Evolutionary conservation across 164 flowering plant species (phyloP), one percentile per base, ranked within the genome.

Genomic region (Tetrastigma voinierianum): DNA sequence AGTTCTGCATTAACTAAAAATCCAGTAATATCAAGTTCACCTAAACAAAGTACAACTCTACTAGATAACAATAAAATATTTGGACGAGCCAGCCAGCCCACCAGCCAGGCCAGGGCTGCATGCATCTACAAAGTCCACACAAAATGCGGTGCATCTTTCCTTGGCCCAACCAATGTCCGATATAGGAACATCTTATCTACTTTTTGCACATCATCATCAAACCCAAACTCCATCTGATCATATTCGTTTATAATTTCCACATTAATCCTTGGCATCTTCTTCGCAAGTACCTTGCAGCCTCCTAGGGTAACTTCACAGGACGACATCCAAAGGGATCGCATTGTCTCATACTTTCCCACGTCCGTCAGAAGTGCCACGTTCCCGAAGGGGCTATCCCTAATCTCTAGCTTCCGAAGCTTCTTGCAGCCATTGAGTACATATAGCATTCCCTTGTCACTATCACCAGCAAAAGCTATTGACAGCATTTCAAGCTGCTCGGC

Each of bases 241-340:
- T 60, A 70, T 16, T 90, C 95, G 19, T 82, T 83, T 49, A 90
- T 87, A 46, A 94, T 80, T 84, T 94, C 98, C 70, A 94, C 95
- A 67, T 94, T 94, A 25, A 94, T 78, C 70, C 73, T 80, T 0
- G 96, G 90, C 90, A 82, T 86, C 78, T 83, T 81, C 80, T 69
- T 58, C 0, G 96, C 96, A 46, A 94, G 84, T 2, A 72, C 32
- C 79, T 85, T 88, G 88, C 98, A 94, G 66, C 81, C 98, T 61
- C 84, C 89, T 17, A 84, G 69, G 57, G 91, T 91, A 69, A 94
- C 83, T 64, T 86, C 78, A 49, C 98, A 94, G 70, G 95, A 83
- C 64, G 97, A 91, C 98, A 94, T 91, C 98, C 97, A 94, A 94
- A 94, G 97, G 93, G 97, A 94, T 91, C 97, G 98, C 98, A 94